Conservation (phyloP, 2,329 filamentous ascomycete genomes). For the Neofusicoccum laricinum region DNA sequence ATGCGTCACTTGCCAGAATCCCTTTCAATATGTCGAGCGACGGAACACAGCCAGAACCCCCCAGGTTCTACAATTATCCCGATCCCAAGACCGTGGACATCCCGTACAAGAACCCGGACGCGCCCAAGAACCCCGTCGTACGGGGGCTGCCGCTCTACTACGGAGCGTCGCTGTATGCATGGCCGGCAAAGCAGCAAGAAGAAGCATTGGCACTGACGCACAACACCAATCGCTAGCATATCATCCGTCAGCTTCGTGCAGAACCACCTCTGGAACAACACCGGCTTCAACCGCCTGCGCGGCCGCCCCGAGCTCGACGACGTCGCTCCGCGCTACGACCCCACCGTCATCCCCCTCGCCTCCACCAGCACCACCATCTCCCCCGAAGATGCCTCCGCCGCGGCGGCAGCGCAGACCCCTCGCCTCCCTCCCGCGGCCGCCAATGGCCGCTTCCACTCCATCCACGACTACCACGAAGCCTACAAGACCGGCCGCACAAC, state of each 20-base stretch:
- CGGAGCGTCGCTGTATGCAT: slow-evolving; percentile 58
- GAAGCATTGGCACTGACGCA: slow-evolving; percentile 1
- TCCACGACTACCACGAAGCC: slow-evolving; percentile 72
- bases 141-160: slow-evolving; percentile 63
- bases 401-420: neutral
- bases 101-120: slow-evolving; percentile 33
- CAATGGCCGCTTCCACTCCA: slow-evolving; percentile 48
- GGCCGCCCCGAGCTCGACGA: slow-evolving; percentile 54
- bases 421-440: slow-evolving; percentile 5
- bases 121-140: slow-evolving; percentile 64
- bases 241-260: slow-evolving; percentile 61
- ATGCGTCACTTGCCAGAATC: no score
- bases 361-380: neutral
- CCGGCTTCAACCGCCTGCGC: slow-evolving; percentile 61
- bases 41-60: neutral
- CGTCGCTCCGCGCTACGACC: slow-evolving; percentile 54
- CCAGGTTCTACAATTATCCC: slow-evolving; percentile 33
- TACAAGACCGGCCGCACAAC: slow-evolving; percentile 70
- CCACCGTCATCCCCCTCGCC: slow-evolving; percentile 52
- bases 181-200: slow-evolving; percentile 1
- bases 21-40: neutral
- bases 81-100: slow-evolving; percentile 29
- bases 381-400: neutral
- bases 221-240: slow-evolving; percentile 46
- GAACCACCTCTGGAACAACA: slow-evolving; percentile 67